Evolutionary conservation across 768 basidiomycete species (phyloP), one percentile per base, ranked within the genome.

Genomic region (Boletus rufocinnamomeus): DNA sequence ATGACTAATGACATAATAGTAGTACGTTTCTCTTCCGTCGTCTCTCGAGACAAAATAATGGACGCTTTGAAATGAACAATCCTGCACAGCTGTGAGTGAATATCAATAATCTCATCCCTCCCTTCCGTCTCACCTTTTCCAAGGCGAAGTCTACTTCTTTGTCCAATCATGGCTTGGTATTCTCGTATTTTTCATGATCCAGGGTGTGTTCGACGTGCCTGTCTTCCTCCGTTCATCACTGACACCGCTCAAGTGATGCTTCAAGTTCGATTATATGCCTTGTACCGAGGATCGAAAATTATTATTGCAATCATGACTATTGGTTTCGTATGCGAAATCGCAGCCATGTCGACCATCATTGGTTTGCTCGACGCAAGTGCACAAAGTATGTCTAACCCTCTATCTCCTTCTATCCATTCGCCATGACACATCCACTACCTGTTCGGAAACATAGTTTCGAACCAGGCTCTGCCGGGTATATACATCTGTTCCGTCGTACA

Each of bases 141-240:
- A 56, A 66, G 65, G 65, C 47, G 19, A 54, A 10, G 28, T 11
- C 3, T 60, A 53, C 48, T 53, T 63, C 44, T 43, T 54, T 30
- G 34, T 54, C 34, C 54, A 60, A 14, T 19, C 48, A 11, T 64
- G 54, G 62, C 6, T 47, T 8, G 45, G 21, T 3, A 9, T 56
- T 41, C 10, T 56, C 3, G 25, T 56, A 5, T 13, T 54, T 13
- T 47, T 60, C 23, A 7, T 65, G 19, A 49, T 57, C 17, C n/a
- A 21, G 11, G 28, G 28, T 4, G 16, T 60, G 35, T 35, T 10
- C 34, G 28, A 46, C 2, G 14, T 25, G 4, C 27, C 25, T 34
- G 3, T 8, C 9, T 2, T n/a, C 32, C 27, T 45, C 5, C 7
- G 6, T 10, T 25, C 21, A 32, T 43, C 16, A 2, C 27, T 56